Conservation (phyloP, 1,284 basidiomycete genomes). For the Ustilago hordei region DNA sequence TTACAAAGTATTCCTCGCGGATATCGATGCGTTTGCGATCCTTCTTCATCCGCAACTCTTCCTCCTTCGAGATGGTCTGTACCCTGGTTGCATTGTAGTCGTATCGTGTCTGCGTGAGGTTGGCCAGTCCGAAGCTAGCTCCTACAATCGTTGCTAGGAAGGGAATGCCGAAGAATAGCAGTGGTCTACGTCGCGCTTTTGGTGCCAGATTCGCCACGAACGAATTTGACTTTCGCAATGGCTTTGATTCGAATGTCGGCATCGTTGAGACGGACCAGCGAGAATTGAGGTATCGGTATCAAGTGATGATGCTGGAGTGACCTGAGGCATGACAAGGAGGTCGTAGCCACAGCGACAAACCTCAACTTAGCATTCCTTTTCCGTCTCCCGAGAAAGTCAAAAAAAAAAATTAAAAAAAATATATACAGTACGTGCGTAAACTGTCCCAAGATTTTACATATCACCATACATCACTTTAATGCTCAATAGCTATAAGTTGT, state of each 20-base stretch:
- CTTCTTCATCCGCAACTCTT: constrained; percentile 83
- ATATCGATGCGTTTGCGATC: constrained; percentile 89
- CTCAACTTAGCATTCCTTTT: neutral
- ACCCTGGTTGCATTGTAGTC: constrained; percentile 86
- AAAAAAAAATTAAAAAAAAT: neutral
- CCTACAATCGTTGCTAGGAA: constrained; percentile 87
- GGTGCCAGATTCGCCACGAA: constrained; percentile 33
- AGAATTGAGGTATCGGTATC: neutral
- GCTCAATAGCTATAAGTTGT: too few relatives aligned
- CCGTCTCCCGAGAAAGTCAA: constrained; percentile 11
- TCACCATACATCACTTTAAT: too few relatives aligned
- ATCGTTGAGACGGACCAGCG: constrained; percentile 3
- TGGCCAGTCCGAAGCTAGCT: constrained; percentile 85
- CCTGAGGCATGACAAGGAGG: neutral
- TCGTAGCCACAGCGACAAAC: constrained; percentile 3
- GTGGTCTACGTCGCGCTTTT: constrained; percentile 70
- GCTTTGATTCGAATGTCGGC: constrained; percentile 55
- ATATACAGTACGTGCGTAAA: too few relatives aligned
- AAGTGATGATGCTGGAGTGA: neutral
- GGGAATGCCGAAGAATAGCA: constrained; percentile 81
- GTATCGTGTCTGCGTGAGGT: constrained; percentile 90
- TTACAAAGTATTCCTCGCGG: constrained; percentile 87
- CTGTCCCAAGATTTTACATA: too few relatives aligned
- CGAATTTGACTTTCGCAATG: constrained; percentile 38
- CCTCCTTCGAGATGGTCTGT: constrained; percentile 81